These are phyloP conservation scores for Parachaetomium inaequale DNA, from an alignment of 495 filamentous ascomycete species.

Conservation along the genomic window DNA sequence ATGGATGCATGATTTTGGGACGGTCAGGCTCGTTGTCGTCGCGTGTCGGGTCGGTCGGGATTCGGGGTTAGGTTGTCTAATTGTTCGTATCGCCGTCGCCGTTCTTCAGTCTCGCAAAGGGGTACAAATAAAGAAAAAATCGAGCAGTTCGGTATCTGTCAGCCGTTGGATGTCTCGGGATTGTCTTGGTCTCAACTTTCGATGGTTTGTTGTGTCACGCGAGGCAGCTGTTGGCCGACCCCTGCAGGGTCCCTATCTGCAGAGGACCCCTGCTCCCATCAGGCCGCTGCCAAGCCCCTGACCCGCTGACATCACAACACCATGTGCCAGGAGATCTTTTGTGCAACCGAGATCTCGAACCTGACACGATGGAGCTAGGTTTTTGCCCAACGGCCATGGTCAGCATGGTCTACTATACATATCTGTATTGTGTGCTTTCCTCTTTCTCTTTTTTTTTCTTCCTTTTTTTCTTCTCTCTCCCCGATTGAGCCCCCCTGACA, in stretches of 20 bases:
- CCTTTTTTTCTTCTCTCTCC: no score
- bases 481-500: no score
- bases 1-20: slow-evolving; percentile 12
- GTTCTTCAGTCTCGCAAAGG: background rate
- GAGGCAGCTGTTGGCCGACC: slow-evolving; percentile 8
- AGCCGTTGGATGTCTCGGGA: background rate
- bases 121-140: background rate
- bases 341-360: no score
- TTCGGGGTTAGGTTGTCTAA: background rate
- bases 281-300: background rate
- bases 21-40: background rate
- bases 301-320: no score
- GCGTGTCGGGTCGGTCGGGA: background rate
- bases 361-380: no score
- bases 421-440: no score
- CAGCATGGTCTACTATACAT: no score
- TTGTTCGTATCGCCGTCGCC: background rate
- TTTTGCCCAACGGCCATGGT: no score
- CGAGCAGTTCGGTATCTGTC: background rate
- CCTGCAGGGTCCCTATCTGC: slow-evolving; percentile 1
- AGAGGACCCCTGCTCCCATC: slow-evolving; percentile 8
- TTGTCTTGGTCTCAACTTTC: slow-evolving; percentile 1
- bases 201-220: slow-evolving; percentile 12
- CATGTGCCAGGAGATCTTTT: no score
- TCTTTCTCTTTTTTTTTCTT: no score